phyloP scores from a whole-genome alignment of 306 rosid species.

The Glycine soja region DNA sequence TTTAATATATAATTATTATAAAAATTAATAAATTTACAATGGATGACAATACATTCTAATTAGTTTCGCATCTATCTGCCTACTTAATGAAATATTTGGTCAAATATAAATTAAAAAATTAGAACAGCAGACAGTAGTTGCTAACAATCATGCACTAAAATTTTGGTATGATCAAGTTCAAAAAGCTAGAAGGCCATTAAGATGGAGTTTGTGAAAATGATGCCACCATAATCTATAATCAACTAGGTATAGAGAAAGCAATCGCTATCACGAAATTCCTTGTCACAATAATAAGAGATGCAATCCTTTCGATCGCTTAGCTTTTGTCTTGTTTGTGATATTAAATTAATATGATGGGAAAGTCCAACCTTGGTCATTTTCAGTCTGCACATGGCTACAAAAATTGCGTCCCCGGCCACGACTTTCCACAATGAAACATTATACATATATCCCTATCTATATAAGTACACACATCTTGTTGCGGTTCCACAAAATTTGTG shows the following conservation, averaged over 20 bases:
- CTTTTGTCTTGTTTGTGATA: conserved; percentile 46
- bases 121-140: no score
- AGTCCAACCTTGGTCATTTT: conserved; percentile 52
- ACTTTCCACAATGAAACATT: background rate
- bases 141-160: background rate
- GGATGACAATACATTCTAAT: no score
- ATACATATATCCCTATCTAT: background rate
- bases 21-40: no score
- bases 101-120: no score
- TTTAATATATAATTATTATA: no score
- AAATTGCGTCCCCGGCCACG: conserved; percentile 35
- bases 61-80: no score
- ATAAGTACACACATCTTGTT: conserved; percentile 5
- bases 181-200: background rate
- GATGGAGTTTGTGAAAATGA: conserved; percentile 1
- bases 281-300: conserved; percentile 46
- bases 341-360: conserved; percentile 42
- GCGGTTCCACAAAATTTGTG: conserved; percentile 8
- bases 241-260: background rate
- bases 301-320: conserved; percentile 12
- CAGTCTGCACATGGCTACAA: conserved; percentile 44
- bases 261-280: conserved; percentile 56
- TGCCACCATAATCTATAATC: conserved; percentile 9
- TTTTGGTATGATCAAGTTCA: background rate
- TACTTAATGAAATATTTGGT: no score